Base-by-base conservation (phyloP, 1,284 basidiomycete genomes). In the Melampsora americana region DNA sequence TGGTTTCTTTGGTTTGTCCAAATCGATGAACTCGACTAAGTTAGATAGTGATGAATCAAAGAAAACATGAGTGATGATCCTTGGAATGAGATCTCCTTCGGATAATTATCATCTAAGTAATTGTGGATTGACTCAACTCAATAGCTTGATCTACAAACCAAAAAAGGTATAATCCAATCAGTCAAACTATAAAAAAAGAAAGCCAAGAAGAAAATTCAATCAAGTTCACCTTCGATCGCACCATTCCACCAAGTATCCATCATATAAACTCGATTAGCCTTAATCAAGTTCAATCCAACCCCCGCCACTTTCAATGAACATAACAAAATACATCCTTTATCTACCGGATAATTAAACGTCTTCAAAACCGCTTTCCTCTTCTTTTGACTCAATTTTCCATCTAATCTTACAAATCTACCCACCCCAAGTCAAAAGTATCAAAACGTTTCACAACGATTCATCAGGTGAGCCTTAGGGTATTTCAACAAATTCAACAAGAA, bases 221-320 rank as follows among this genome's bases (percentile, higher is more conserved):
- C n/a, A n/a, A n/a, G n/a, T n/a, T n/a, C 12, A 75, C 72, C 60
- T 67, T 75, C 72, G 23, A 75, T 67, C 20, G 72, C 72, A 26
- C 66, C 72, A 62, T 75, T 75, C 72, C 72, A 75, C 72, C 72
- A 75, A 6, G 72, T 75, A 68, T 75, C 72, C 72, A 75, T 75
- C 66, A 75, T 67, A 53, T 67, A 75, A 2, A 75, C 72, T 6
- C 72, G 72, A 75, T 75, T 75, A 18, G 72, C 72, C 48, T 75
- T 75, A 23, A 68, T 53, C 7, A 75, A 50, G 66, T 83, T 83
- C 14, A 83, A 69, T 7, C 95, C 95, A 5, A 97, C 94, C 11
- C 95, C 95, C 23, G 95, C 95, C 0, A 95, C 95, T 82, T 95
- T 93, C 80, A 97, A 84, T 80, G 92, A 95, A 77, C 98, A 87